Evolutionary conservation across 2,329 filamentous ascomycete genomes (phyloP), one percentile per base, ranked within the genome.

Genomic region (Colletotrichum tropicale): DNA sequence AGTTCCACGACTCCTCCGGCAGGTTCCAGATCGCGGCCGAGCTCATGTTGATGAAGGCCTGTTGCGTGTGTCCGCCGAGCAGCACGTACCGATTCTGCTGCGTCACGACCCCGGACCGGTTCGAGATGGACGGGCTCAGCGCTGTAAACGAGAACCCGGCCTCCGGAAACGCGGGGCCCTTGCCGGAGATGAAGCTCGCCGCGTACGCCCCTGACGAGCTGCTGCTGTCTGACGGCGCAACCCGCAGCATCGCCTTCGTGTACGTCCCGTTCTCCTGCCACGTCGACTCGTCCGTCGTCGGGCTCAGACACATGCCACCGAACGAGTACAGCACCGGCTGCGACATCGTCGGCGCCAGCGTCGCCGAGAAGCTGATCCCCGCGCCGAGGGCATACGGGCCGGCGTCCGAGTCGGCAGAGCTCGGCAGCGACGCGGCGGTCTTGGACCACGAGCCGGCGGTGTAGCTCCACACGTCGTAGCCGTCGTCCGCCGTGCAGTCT

Each of bases 21-120:
- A 98, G 87, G 70, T 93, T 96, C 88, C 96, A 98, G 3, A 98
- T 87, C 0, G 96, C 96, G 2, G 96, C 91, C 58, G 95, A 95
- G 72, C 95, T 98, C 94, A 98, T 98, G 83, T 98, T 98, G 85
- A 98, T 93, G 82, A 98, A 98, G 0, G 96, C 96, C 18, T 88
- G 85, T 79, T 92, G 88, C 0, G 96, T 98, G 82, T 98, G 96
- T 1, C 96, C 96, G 55, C 96, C 96, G 18, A 98, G 86, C 26
- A 98, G 86, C 15, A 98, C 91, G 78, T 95, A 96, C 79, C 93
- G 93, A 77, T 94, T 92, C 81, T 96, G 92, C 81, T 96, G 94
- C 6, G 92, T 93, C 55, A 93, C 87, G 4, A 88, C 87, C 5
- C 91, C 93, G 18, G 91, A 92, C 6, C 89, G 89, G 81, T 94